These are phyloP conservation scores for Paragyromitra xinjiangensis DNA, from an alignment of 495 filamentous ascomycete genomes.

Conservation along the genomic window DNA sequence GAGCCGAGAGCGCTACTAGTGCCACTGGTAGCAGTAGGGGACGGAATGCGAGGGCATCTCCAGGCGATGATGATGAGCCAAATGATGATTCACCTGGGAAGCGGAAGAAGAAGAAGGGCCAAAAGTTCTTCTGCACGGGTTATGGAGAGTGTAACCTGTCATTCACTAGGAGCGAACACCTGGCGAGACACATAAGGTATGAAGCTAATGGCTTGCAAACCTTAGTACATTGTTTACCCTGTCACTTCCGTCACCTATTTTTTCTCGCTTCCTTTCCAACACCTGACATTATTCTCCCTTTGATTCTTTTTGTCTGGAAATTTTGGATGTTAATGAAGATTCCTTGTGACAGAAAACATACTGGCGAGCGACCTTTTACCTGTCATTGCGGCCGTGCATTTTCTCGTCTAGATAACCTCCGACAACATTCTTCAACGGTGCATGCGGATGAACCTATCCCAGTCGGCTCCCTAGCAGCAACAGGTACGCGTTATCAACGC, in stretches of 20 bases:
- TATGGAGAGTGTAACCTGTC: slow-evolving; percentile 94
- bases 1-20: slow-evolving; percentile 41
- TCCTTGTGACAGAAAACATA: slow-evolving; percentile 78
- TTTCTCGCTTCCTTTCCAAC: slow-evolving; percentile 5
- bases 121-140: slow-evolving; percentile 96
- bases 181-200: slow-evolving; percentile 92
- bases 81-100: slow-evolving; percentile 53
- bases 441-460: slow-evolving; percentile 98
- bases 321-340: slow-evolving; percentile 35
- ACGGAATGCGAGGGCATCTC: slow-evolving; percentile 44
- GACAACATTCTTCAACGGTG: slow-evolving; percentile 97
- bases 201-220: slow-evolving; percentile 41
- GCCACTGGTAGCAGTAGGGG: slow-evolving; percentile 33
- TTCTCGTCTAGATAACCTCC: slow-evolving; percentile 94
- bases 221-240: slow-evolving; percentile 22
- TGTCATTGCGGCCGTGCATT: slow-evolving; percentile 95
- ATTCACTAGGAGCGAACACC: slow-evolving; percentile 95
- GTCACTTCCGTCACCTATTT: slow-evolving; percentile 6
- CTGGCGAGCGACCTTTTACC: slow-evolving; percentile 95
- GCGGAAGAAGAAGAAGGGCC: slow-evolving; percentile 78
- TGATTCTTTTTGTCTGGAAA: background rate
- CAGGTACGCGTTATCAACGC: slow-evolving; percentile 89
- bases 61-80: slow-evolving; percentile 46
- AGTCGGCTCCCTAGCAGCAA: slow-evolving; percentile 89
- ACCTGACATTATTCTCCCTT: slow-evolving; percentile 18